Evolutionary conservation across 2,329 filamentous ascomycete genomes (phyloP), one percentile per base, ranked within the genome.

Genomic region (Colletotrichum musicola): DNA sequence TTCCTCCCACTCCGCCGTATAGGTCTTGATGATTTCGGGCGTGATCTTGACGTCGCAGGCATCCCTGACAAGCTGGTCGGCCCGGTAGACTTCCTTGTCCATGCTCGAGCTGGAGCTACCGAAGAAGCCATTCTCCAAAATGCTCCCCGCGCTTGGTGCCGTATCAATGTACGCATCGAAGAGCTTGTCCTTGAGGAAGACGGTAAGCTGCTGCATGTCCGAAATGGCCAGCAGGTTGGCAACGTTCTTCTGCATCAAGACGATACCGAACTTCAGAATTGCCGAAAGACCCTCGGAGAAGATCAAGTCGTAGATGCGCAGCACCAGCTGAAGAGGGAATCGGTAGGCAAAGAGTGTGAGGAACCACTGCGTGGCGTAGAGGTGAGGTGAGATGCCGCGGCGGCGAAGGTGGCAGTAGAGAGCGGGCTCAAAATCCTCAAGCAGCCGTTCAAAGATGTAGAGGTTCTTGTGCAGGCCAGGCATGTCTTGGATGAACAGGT

Each of bases 331-430:
- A 7, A 99, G 86, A 9, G 96, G 96, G 79, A 99, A 99, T 49
- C 97, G 93, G 79, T 99, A 99, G 38, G 95, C 94, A 77, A 99
- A 99, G n/a, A 99, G 86, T 0, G 96, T 99, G 57, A 99, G 87
- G 81, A 99, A 99, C 96, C 96, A 99, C 79, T 99, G 96, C 0
- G 96, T 99, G 51, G 96, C 96, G 77, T 99, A 99, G 9, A 99
- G 86, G 76, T 97, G 94, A 1, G 96, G 92, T 9, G 92, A 92
- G 62, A 99, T 96, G 72, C 93, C 91, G 64, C 93, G 90, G 67
- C 96, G 91, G 75, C 93, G 93, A 64, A 99, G 88, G 79, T 99
- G 96, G 77, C 95, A 98, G 81, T 97, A 98, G 6, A 99, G 84
- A 2, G 95, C 95, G 2, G 97, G 96, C 77, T 99, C 95, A 50